phyloP scores from a whole-genome alignment of 805 yeast species.

The Pichia phayaonensis region DNA sequence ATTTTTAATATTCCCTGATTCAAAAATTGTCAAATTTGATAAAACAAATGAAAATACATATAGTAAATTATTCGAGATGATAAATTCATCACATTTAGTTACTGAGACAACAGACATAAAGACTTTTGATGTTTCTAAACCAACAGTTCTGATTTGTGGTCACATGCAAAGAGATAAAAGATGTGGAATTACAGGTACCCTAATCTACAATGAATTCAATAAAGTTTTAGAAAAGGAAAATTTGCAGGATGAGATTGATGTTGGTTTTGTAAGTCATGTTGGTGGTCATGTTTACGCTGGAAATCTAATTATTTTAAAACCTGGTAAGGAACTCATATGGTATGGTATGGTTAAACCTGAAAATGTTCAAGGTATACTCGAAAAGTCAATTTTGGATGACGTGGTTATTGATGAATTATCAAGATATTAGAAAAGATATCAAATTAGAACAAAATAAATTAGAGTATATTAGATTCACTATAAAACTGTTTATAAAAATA shows the following conservation, averaged over 20 bases:
- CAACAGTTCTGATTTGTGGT: slow-evolving; percentile 54
- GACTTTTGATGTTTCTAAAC: slow-evolving; percentile 14
- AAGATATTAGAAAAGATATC: slow-evolving; percentile 34
- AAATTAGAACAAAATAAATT: background rate
- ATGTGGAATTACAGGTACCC: slow-evolving; percentile 63
- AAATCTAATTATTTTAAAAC: slow-evolving; percentile 53
- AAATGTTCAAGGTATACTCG: slow-evolving; percentile 58
- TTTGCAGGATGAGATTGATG: slow-evolving; percentile 19
- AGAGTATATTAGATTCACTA: background rate
- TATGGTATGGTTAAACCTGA: slow-evolving; percentile 67
- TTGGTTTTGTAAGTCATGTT: slow-evolving; percentile 64
- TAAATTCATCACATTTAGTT: background rate
- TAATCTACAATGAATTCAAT: slow-evolving; percentile 43
- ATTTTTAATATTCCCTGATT: slow-evolving; percentile 9
- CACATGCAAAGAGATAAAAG: slow-evolving; percentile 55
- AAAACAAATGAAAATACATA: background rate
- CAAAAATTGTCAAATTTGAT: slow-evolving; percentile 4
- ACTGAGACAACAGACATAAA: background rate
- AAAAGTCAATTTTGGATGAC: slow-evolving; percentile 42
- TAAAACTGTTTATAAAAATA: background rate
- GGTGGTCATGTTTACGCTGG: slow-evolving; percentile 91
- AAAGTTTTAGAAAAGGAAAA: slow-evolving; percentile 31
- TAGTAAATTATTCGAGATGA: slow-evolving; percentile 1
- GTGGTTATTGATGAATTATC: slow-evolving; percentile 48
- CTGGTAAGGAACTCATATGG: slow-evolving; percentile 49